Evolutionary conservation across 2,329 filamentous ascomycete species (phyloP), one percentile per base, ranked within the genome.

Genomic region (Ceratocystis ficicola): DNA sequence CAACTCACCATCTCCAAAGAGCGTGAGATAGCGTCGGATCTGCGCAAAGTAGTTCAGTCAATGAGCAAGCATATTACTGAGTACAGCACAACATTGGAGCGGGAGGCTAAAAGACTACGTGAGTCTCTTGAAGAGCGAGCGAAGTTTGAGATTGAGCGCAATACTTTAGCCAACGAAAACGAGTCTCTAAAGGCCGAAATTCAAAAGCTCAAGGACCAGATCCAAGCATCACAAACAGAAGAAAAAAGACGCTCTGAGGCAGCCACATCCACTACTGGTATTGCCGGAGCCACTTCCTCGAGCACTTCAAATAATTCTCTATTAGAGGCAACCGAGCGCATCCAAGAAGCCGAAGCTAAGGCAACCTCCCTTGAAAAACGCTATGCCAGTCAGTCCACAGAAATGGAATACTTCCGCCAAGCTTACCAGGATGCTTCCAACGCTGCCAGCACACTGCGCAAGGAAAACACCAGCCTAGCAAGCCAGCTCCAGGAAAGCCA

Each of bases 341-440:
- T 60, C 22, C 59, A 64, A 30, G 59, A 32, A 25, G 62, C 60
- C 8, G 66, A 66, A 64, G 15, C 64, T 15, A 64, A 57, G 3
- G 62, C 62, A 44, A 41, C 62, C 7, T 57, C 63, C 1, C 15
- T 63, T 3, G 75, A 79, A 69, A 77, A 77, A 70, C 76, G 75
- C 63, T 44, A 74, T 2, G 68, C 69, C 2, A 70, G 70, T 15
- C 68, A 73, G 1, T 74, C 80, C 32, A 76, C 75, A 15, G 81
- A 85, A 3, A 75, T 79, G 30, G 81, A 84, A 1, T 89, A 85
- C 70, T 75, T 79, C 12, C 80, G 82, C 64, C 77, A 77, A 3
- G 76, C 79, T 8, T 89, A 88, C 70, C 85, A 87, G 70, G 76
- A 80, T 25, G 79, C 81, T 0, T 83, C 82, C 7, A 77, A 78